A percentile compares a stretch with the other conserved stretches of the same genome.
These are phyloP conservation scores for Penicillium argentinense DNA, from an alignment of 495 filamentous ascomycete genomes.

Conservation along the genomic window DNA sequence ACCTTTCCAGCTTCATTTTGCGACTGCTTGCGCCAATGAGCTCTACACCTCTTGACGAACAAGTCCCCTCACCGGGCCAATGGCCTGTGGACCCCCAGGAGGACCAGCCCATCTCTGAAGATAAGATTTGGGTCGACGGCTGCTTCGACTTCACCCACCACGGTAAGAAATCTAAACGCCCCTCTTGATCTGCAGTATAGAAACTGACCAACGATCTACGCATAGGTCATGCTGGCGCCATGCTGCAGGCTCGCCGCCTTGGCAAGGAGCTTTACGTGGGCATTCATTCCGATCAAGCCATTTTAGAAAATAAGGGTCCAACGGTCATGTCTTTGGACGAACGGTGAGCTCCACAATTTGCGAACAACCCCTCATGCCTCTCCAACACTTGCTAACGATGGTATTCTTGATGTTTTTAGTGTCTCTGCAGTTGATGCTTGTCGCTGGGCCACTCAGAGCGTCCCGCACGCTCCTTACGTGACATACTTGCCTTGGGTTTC, in stretches of 20 bases:
- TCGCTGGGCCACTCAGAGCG: conserved; percentile 82
- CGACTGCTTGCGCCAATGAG: conserved; percentile 10
- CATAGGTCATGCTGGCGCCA: conserved; percentile 92
- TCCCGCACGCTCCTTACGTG: conserved; percentile 91
- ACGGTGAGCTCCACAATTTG: conserved; percentile 52
- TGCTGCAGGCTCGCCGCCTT: conserved; percentile 86
- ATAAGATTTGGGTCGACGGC: conserved; percentile 94
- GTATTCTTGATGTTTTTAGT: conserved; percentile 33
- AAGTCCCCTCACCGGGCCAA: conserved; percentile 48
- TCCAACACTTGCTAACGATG: conserved; percentile 11
- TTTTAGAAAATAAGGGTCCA: conserved; percentile 94
- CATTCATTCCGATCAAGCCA: conserved; percentile 91
- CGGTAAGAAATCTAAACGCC: conserved; percentile 48
- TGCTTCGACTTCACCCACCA: conserved; percentile 99
- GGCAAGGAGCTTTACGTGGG: conserved; percentile 87
- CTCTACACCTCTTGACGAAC: conserved; percentile 28
- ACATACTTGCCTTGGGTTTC: conserved; percentile 91
- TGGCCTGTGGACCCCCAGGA: conserved; percentile 70
- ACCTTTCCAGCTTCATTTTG: background rate
- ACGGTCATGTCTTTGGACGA: conserved; percentile 94
- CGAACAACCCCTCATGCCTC: background rate
- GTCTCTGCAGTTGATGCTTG: conserved; percentile 88
- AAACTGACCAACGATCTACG: background rate
- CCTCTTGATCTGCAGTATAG: background rate
- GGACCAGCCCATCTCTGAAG: conserved; percentile 58